These are phyloP conservation scores for Fagopyrum esculentum DNA, from an alignment of 148 eudicot species.

Conservation along the genomic window DNA sequence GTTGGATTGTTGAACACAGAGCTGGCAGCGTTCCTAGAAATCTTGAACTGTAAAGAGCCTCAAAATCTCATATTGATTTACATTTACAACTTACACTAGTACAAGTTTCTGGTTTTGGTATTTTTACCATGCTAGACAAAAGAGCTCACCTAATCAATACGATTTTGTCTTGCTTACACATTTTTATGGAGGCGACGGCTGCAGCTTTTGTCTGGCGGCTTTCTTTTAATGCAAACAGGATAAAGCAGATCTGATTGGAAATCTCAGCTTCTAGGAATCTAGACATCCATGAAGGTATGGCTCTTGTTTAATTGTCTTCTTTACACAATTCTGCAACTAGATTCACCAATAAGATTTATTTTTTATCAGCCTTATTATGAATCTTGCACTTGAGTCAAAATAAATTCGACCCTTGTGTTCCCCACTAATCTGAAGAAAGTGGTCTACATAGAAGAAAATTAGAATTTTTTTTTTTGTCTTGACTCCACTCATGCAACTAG, in stretches of 20 bases:
- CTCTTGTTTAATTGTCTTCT: not conserved
- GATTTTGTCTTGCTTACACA: not conserved
- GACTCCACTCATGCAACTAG: not conserved
- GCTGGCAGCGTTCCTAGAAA: no score
- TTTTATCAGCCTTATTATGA: no score
- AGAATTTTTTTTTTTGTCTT: no score
- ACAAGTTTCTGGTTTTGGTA: not conserved
- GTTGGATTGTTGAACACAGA: no score
- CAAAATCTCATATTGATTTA: not conserved
- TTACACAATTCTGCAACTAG: not conserved
- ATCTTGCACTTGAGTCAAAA: no score
- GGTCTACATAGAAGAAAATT: no score
- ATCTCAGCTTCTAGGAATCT: no score
- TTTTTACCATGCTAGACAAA: not conserved
- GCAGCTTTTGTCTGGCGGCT: conserved; percentile 2
- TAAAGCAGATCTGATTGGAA: not conserved
- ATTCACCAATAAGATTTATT: not conserved
- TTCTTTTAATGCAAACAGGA: not conserved
- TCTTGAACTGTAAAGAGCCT: not conserved
- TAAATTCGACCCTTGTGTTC: no score
- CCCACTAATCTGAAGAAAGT: no score
- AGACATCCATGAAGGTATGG: no score
- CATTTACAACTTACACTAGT: not conserved
- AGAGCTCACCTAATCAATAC: not conserved
- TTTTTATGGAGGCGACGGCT: not conserved